These are phyloP conservation scores for Parmales sp. DNA, from an alignment of 108 stramenopile species.

Conservation along the genomic window DNA sequence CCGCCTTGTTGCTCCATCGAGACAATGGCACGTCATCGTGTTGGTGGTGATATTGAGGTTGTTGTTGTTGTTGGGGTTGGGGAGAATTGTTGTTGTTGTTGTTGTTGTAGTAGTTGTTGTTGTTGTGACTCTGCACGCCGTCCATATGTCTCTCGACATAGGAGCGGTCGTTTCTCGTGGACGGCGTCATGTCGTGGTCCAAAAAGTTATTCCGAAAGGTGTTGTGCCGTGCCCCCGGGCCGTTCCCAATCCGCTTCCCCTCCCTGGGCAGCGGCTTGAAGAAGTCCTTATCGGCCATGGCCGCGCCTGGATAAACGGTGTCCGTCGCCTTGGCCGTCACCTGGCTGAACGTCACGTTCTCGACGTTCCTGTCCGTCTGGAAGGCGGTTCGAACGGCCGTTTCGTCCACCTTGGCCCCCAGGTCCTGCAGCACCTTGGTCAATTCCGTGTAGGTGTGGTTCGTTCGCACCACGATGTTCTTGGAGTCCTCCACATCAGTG, in stretches of 20 bases:
- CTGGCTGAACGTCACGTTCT: not conserved
- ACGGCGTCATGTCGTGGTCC: not conserved
- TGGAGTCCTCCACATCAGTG: slow-evolving; percentile 2
- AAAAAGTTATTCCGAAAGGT: not conserved
- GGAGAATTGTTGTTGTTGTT: not conserved
- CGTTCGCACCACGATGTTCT: not conserved
- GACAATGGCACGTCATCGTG: too few species aligned
- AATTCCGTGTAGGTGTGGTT: slow-evolving; percentile 6
- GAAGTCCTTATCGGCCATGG: slow-evolving; percentile 9
- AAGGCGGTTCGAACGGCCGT: not conserved
- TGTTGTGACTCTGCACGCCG: not conserved
- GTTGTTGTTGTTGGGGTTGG: not conserved
- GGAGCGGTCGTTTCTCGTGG: not conserved
- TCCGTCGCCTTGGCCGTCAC: not conserved
- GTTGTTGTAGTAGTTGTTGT: not conserved
- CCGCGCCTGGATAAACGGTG: slow-evolving; percentile 1
- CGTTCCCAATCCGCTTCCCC: not conserved
- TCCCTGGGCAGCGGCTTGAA: not conserved
- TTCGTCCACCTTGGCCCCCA: slow-evolving; percentile 4
- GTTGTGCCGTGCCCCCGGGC: slow-evolving; percentile 2
- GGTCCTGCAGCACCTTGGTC: not conserved
- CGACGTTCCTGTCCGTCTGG: not conserved
- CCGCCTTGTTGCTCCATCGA: too few species aligned
- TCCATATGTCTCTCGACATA: not conserved
- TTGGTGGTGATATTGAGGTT: too few species aligned